Evolutionary conservation across 768 basidiomycete genomes (phyloP).

Genomic region (Mycena haematopus): DNA sequence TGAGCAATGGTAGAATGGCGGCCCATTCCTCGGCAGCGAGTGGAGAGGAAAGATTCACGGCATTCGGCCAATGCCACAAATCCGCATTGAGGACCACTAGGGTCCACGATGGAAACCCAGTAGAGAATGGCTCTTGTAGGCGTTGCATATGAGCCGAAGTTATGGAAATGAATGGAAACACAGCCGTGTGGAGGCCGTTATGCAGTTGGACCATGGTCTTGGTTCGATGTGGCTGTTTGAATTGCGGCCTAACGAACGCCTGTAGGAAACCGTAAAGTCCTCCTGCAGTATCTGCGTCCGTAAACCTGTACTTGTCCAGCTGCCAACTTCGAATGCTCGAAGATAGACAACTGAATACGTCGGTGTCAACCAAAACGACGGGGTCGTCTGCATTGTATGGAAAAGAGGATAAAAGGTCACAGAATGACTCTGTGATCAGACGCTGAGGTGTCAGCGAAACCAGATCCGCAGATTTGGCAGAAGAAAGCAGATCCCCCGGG

Average conservation of each 20-base stretch:
- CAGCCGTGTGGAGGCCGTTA: slow-evolving; percentile 18
- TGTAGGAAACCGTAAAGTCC: slow-evolving; percentile 6
- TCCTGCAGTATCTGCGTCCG: neutral
- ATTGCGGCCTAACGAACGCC: neutral
- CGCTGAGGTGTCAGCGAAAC: slow-evolving; percentile 19
- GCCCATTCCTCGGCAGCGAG: slow-evolving; percentile 24
- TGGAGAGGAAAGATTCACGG: slow-evolving; percentile 14
- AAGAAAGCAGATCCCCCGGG: slow-evolving; percentile 23
- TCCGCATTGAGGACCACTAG: slow-evolving; percentile 18
- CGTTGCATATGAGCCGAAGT: slow-evolving; percentile 21
- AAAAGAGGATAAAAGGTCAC: slow-evolving; percentile 24
- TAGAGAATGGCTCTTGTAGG: slow-evolving; percentile 8
- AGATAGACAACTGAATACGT: slow-evolving; percentile 23
- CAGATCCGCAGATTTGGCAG: slow-evolving; percentile 21
- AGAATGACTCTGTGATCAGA: slow-evolving; percentile 22
- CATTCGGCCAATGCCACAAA: slow-evolving; percentile 16
- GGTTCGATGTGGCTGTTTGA: slow-evolving; percentile 3
- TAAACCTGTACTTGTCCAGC: slow-evolving; percentile 25
- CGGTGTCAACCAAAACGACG: slow-evolving; percentile 25
- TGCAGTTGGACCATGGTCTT: slow-evolving; percentile 19
- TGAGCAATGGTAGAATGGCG: slow-evolving; percentile 20
- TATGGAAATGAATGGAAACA: slow-evolving; percentile 27
- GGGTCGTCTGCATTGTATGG: slow-evolving; percentile 10
- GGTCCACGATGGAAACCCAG: slow-evolving; percentile 14
- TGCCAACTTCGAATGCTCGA: slow-evolving; percentile 22